These are phyloP conservation scores for Pouteria glomerata DNA, from an alignment of 148 eudicot genomes.

Conservation along the genomic window DNA sequence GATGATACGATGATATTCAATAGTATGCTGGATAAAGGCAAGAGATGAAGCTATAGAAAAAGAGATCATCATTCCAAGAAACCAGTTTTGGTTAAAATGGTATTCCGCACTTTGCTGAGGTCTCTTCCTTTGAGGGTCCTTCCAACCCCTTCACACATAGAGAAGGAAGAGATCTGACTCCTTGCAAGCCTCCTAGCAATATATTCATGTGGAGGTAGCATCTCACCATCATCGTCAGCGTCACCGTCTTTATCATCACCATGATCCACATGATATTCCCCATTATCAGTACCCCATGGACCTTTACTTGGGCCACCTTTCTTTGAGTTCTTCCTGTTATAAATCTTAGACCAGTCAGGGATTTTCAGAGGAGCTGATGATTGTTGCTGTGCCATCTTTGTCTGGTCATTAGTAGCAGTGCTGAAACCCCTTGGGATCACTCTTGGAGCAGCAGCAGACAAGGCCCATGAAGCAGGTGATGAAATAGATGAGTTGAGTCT, in stretches of 20 bases:
- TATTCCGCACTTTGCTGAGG: constrained; percentile 70
- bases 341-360: constrained; percentile 61
- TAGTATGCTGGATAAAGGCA: neutral
- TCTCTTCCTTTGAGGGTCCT: constrained; percentile 93
- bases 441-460: too few relatives aligned
- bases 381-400: constrained; percentile 15
- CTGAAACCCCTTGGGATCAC: constrained; percentile 57
- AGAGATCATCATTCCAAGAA: constrained; percentile 42
- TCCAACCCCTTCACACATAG: constrained; percentile 86
- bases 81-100: constrained; percentile 72
- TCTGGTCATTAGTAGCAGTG: constrained; percentile 14
- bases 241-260: constrained; percentile 16
- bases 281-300: constrained; percentile 12
- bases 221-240: constrained; percentile 37
- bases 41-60: neutral
- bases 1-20: neutral
- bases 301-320: constrained; percentile 2
- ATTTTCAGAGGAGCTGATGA: constrained; percentile 59
- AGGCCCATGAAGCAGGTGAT: too few relatives aligned
- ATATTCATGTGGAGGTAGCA: constrained; percentile 86
- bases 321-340: constrained; percentile 19
- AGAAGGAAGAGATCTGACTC: constrained; percentile 57
- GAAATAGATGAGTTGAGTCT: constrained; percentile 19
- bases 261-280: neutral
- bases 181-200: constrained; percentile 63